phyloP scores from a whole-genome alignment of 495 filamentous ascomycete genomes.

The Lepraria neglecta region DNA sequence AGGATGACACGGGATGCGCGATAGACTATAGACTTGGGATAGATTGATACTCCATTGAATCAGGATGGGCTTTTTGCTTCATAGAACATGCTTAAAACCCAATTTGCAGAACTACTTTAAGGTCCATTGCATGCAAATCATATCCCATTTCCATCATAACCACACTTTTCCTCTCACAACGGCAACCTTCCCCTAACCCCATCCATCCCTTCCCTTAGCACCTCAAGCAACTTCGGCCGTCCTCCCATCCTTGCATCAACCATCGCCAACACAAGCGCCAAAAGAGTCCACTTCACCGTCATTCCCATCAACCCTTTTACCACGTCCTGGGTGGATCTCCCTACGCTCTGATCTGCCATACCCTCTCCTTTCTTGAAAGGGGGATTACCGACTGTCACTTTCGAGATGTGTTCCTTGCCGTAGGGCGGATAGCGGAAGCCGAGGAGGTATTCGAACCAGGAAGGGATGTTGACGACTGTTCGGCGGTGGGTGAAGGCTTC shows the following conservation, averaged over 20 bases:
- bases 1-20: no score
- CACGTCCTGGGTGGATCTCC: not conserved
- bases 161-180: no score
- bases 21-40: no score
- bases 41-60: no score
- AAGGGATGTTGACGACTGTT: constrained; percentile 24
- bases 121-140: no score
- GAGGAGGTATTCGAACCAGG: constrained; percentile 20
- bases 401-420: constrained; percentile 8
- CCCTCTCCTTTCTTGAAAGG: constrained; percentile 23
- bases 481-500: constrained; percentile 26
- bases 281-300: no score
- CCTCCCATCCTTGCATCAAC: no score
- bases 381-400: constrained; percentile 9
- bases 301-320: no score
- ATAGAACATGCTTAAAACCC: not conserved
- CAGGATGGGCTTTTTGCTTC: no score
- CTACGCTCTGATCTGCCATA: constrained; percentile 20
- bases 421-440: constrained; percentile 23
- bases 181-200: not conserved
- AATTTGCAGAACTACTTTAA: no score
- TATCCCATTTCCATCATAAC: not conserved
- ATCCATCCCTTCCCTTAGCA: not conserved
- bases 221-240: no score
- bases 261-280: no score